phyloP scores from a whole-genome alignment of 208 protist genomes.

The Willaertia magna region DNA sequence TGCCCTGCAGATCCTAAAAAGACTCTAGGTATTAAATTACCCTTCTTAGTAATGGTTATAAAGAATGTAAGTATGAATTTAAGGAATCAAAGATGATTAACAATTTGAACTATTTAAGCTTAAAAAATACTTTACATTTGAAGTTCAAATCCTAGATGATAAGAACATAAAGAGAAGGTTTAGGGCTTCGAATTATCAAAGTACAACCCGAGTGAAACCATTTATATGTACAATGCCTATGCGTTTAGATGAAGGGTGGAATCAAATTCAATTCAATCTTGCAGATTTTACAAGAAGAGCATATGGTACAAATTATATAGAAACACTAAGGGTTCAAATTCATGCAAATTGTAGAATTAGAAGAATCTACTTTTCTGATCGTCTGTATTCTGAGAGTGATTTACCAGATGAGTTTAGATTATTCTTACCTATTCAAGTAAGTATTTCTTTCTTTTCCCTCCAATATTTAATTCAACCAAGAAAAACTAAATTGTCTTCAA shows the following conservation, averaged over 20 bases:
- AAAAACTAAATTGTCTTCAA: too few species aligned
- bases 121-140: slow-evolving; percentile 98
- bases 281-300: slow-evolving; percentile 92
- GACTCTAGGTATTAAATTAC: slow-evolving; percentile 98
- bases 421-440: slow-evolving; percentile 72
- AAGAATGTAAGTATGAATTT: slow-evolving; percentile 75
- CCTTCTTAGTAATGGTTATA: slow-evolving; percentile 97
- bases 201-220: slow-evolving; percentile 91
- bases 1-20: slow-evolving; percentile 87
- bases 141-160: slow-evolving; percentile 97
- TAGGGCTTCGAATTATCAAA: slow-evolving; percentile 96
- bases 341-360: slow-evolving; percentile 97
- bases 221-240: slow-evolving; percentile 99
- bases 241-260: slow-evolving; percentile 97
- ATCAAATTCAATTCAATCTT: slow-evolving; percentile 99
- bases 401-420: slow-evolving; percentile 97
- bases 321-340: slow-evolving; percentile 92
- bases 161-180: slow-evolving; percentile 94
- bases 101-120: slow-evolving; percentile 30
- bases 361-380: slow-evolving; percentile 97
- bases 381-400: slow-evolving; percentile 97
- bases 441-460: too few species aligned
- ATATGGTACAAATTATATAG: slow-evolving; percentile 98
- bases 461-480: too few species aligned
- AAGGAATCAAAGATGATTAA: background rate